These are phyloP conservation scores for Candida gigantensis DNA, from an alignment of 1,139 yeast species.

Conservation along the genomic window DNA sequence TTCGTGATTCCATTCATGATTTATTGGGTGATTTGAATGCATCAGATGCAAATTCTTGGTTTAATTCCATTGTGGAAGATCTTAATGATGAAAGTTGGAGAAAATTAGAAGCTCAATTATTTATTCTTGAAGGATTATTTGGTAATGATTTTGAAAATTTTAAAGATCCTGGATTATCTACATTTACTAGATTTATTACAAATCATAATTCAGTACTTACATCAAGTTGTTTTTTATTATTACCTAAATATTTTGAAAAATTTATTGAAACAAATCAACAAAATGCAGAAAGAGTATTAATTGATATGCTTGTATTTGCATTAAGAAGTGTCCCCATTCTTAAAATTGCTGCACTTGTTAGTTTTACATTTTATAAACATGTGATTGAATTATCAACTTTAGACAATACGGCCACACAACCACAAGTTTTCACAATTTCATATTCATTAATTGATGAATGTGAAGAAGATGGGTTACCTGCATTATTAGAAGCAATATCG, in stretches of 20 bases:
- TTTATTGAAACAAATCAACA: conserved; percentile 41
- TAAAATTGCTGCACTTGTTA: conserved; percentile 49
- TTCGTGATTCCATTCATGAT: conserved; percentile 58
- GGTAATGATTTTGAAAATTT: conserved; percentile 41
- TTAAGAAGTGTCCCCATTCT: conserved; percentile 21
- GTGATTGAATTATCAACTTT: conserved; percentile 39
- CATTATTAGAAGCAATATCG: conserved; percentile 70
- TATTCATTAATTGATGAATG: conserved; percentile 57
- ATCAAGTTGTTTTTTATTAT: conserved; percentile 46
- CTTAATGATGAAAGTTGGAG: conserved; percentile 23
- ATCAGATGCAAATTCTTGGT: conserved; percentile 32
- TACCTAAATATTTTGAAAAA: conserved; percentile 61
- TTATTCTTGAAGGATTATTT: conserved; percentile 42
- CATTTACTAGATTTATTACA: conserved; percentile 21
- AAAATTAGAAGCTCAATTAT: conserved; percentile 40
- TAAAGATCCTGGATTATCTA: conserved; percentile 24
- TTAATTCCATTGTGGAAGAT: conserved; percentile 21
- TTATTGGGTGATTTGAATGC: conserved; percentile 46
- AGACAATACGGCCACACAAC: conserved; percentile 24
- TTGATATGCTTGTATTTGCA: conserved; percentile 31
- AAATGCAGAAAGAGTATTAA: conserved; percentile 38
- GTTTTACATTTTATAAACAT: conserved; percentile 55
- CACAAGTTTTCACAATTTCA: conserved; percentile 28
- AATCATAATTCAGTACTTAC: conserved; percentile 33
- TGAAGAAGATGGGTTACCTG: conserved; percentile 79